Base-by-base conservation (phyloP, 768 basidiomycete species). In the Pleurotus eryngii region DNA sequence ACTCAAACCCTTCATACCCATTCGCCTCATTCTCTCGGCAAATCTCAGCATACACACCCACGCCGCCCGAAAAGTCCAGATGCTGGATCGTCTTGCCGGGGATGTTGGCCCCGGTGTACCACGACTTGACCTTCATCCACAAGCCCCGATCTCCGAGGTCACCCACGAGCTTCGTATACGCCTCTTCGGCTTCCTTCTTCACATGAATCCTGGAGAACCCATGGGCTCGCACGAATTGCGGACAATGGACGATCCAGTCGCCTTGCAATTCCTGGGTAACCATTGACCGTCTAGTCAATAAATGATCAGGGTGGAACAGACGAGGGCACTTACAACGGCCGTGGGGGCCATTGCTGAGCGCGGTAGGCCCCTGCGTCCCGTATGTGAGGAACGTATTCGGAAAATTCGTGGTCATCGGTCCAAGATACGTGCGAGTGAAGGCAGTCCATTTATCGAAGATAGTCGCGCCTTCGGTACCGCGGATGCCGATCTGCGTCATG, bases 321-420 rank as follows among this genome's bases (percentile, higher is more conserved):
- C 18, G 26, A 9, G 26, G 18, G 1, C 60, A 26, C 67, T n/a
- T 58, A 69, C 68, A 26, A 55, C 50, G n/a, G 62, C 66, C 2
- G 63, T 68, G 3, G 68, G 68, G 68, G 1, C 67, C 67, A 48
- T 66, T 69, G 49, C 61, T 64, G 27, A 67, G 63, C 1, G 65
- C 67, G 8, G 67, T 66, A 2, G 68, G 67, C 4, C 22, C 65
- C 5, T 69, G 68, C 24, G 68, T 66, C 2, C 67, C 67, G 54
- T 65, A 66, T 14, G 58, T 55, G 54, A 62, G 65, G 56, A 67
- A 69, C 65, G 68, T 65, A 49, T 69, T 69, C 0, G 68, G 68
- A 46, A 58, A 69, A 24, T 59, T 55, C 5, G 63, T 49, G 1
- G 43, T 55, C 11, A 60, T 57, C 61, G 66, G 27, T n/a, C 68